phyloP scores from a whole-genome alignment of 2,329 filamentous ascomycete species.

The Albophoma yamanashiensis region DNA sequence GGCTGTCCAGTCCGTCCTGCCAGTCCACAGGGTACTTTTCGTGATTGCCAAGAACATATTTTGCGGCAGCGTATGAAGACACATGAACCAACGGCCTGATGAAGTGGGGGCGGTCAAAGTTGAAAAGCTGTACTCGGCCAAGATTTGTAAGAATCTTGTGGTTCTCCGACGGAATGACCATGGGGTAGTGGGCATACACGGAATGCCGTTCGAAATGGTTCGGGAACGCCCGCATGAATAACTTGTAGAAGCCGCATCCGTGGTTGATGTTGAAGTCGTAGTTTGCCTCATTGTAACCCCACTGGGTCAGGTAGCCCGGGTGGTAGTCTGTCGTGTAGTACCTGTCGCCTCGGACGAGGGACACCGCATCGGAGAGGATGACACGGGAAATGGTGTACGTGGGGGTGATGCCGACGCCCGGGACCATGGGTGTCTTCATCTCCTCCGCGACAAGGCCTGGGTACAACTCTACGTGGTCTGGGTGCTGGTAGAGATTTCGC shows the following conservation, averaged over 20 bases:
- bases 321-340: constrained; percentile 74
- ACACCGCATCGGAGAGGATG: constrained; percentile 66
- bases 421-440: constrained; percentile 61
- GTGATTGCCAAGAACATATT: constrained; percentile 49
- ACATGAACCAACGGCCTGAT: constrained; percentile 43
- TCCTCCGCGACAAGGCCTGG: constrained; percentile 69
- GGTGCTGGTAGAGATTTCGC: constrained; percentile 61
- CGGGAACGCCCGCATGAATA: constrained; percentile 70
- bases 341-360: constrained; percentile 67
- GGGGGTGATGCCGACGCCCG: constrained; percentile 64
- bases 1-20: constrained; percentile 50
- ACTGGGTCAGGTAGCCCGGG: constrained; percentile 66
- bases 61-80: constrained; percentile 49
- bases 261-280: constrained; percentile 67
- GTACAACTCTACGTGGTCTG: constrained; percentile 72
- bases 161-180: constrained; percentile 61
- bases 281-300: constrained; percentile 67
- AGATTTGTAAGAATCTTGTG: constrained; percentile 57
- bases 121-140: constrained; percentile 57
- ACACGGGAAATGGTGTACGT: constrained; percentile 70
- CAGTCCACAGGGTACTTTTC: constrained; percentile 55
- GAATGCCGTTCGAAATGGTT: constrained; percentile 69
- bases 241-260: constrained; percentile 77
- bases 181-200: constrained; percentile 73
- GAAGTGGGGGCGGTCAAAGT: constrained; percentile 50